These are phyloP conservation scores for Infundibulicybe gibba DNA, from an alignment of 768 basidiomycete genomes.

Conservation along the genomic window DNA sequence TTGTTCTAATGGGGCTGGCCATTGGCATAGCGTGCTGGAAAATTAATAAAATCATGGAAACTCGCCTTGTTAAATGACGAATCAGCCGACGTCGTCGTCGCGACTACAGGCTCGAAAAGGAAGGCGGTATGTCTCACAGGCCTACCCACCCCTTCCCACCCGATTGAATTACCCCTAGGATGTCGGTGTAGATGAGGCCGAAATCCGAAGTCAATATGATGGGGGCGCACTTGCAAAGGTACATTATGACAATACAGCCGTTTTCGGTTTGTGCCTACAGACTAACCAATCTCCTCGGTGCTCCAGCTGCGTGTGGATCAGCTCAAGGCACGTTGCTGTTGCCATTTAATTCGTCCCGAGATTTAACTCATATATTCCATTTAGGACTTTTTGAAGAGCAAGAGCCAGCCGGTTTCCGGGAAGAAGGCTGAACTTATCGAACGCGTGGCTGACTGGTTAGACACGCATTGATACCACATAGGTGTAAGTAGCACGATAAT, in stretches of 20 bases:
- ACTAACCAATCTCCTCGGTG: constrained; percentile 6
- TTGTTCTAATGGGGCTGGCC: constrained; percentile 6
- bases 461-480: constrained; percentile 25
- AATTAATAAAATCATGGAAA: constrained; percentile 70
- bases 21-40: constrained; percentile 57
- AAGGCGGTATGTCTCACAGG: constrained; percentile 53
- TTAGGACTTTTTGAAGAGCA: constrained; percentile 73
- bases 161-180: constrained; percentile 37
- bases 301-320: constrained; percentile 72
- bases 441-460: constrained; percentile 62
- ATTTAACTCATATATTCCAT: background rate
- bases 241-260: constrained; percentile 11
- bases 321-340: constrained; percentile 52
- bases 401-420: constrained; percentile 56
- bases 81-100: constrained; percentile 50
- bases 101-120: constrained; percentile 57
- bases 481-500: background rate
- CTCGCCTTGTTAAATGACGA: constrained; percentile 56
- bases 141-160: constrained; percentile 2
- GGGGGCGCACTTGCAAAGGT: constrained; percentile 66
- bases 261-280: background rate
- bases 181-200: constrained; percentile 62
- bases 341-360: too few species aligned
- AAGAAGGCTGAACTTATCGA: constrained; percentile 73
- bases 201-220: constrained; percentile 66